phyloP scores from a whole-genome alignment of 495 filamentous ascomycete genomes.

The Aspergillus olivimuriae region DNA sequence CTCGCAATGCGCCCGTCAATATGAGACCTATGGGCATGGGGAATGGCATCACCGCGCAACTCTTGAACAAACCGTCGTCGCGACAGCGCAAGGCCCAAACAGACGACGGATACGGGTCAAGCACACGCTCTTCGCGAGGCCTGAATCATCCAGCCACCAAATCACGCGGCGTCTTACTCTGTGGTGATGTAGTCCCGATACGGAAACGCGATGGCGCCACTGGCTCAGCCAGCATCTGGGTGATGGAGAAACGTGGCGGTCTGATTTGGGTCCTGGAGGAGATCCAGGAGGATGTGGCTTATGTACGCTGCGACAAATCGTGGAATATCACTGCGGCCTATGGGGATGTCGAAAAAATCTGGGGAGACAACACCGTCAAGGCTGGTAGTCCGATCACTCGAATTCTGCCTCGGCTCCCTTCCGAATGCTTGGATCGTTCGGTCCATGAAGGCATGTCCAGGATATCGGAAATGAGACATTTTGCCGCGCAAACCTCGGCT shows the following conservation, averaged over 20 bases:
- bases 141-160: slow-evolving; percentile 59
- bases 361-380: slow-evolving; percentile 63
- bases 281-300: slow-evolving; percentile 87
- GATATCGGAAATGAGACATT: slow-evolving; percentile 64
- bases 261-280: slow-evolving; percentile 98
- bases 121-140: slow-evolving; percentile 43
- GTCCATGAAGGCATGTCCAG: slow-evolving; percentile 63
- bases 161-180: slow-evolving; percentile 85
- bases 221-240: slow-evolving; percentile 92
- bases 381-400: slow-evolving; percentile 64
- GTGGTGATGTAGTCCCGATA: slow-evolving; percentile 95
- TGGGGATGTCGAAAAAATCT: slow-evolving; percentile 70
- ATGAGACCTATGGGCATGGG: slow-evolving; percentile 55
- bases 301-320: slow-evolving; percentile 63
- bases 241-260: slow-evolving; percentile 91
- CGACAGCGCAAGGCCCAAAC: slow-evolving; percentile 65
- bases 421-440: slow-evolving; percentile 54
- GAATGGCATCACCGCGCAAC: slow-evolving; percentile 75
- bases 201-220: slow-evolving; percentile 87
- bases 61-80: slow-evolving; percentile 84
- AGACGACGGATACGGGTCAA: slow-evolving; percentile 67
- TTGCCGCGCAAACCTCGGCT: slow-evolving; percentile 69
- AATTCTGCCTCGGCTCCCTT: slow-evolving; percentile 76
- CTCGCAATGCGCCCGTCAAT: slow-evolving; percentile 34
- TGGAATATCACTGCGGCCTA: slow-evolving; percentile 60